These are phyloP conservation scores for Thielaviopsis euricoi DNA, from an alignment of 2,329 filamentous ascomycete genomes.

Conservation along the genomic window DNA sequence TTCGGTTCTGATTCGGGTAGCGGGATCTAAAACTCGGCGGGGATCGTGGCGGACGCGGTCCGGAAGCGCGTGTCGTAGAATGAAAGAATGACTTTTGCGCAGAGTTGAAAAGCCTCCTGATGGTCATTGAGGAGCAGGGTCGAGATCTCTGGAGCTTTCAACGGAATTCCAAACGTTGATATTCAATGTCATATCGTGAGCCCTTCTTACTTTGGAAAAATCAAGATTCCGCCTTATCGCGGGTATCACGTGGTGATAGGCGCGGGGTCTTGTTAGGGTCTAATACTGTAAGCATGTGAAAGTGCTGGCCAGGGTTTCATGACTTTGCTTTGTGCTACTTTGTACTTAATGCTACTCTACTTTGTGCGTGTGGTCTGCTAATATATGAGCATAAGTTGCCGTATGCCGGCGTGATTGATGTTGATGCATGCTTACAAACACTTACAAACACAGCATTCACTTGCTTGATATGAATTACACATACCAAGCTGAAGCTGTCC, in stretches of 20 bases:
- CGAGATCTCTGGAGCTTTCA: background rate
- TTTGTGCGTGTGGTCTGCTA: too few relatives aligned
- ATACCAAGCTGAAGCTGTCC: too few relatives aligned
- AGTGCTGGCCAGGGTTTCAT: background rate
- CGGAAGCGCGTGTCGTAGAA: background rate
- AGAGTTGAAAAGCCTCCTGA: background rate
- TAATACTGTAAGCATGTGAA: background rate
- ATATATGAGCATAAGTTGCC: too few relatives aligned
- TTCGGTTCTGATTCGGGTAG: too few relatives aligned
- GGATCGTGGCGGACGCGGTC: background rate
- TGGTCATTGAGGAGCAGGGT: background rate
- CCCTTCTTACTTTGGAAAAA: background rate
- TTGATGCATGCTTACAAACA: too few relatives aligned
- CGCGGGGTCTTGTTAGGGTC: background rate
- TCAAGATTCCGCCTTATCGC: background rate
- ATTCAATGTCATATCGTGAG: too few relatives aligned
- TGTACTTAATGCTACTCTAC: too few relatives aligned
- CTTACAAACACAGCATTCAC: too few relatives aligned
- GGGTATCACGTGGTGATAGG: background rate
- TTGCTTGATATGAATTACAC: too few relatives aligned
- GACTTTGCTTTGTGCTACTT: too few relatives aligned
- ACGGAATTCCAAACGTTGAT: background rate
- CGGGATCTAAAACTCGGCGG: background rate
- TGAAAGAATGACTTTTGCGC: background rate
- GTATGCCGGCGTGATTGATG: too few relatives aligned